Conservation (phyloP, 257 asterid species). For the Cinchona pubescens region DNA sequence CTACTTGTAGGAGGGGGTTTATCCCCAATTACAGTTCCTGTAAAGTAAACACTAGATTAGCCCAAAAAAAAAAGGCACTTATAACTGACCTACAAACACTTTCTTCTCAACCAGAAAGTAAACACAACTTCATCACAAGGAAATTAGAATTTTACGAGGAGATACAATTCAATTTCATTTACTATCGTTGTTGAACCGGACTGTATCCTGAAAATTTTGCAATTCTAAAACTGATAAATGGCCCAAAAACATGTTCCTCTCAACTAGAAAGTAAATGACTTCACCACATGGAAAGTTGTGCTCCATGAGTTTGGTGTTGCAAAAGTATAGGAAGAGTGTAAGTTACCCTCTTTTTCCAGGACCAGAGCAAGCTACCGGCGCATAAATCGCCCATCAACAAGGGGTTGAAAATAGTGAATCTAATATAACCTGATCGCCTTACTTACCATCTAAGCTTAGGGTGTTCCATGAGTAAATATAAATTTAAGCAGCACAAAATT, state of each 20-base stretch:
- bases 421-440: too few species aligned
- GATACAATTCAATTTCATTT: too few species aligned
- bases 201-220: not conserved
- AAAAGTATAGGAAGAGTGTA: too few species aligned
- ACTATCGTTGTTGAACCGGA: not conserved
- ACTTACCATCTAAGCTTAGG: too few species aligned
- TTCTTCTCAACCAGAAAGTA: not conserved
- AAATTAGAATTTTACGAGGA: not conserved
- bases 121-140: not conserved
- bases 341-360: too few species aligned
- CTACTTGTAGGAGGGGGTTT: constrained; percentile 62
- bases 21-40: constrained; percentile 54
- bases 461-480: not conserved
- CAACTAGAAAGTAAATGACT: not conserved
- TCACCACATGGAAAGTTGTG: not conserved
- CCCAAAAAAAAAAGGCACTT: not conserved
- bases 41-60: constrained; percentile 15
- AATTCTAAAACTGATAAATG: not conserved
- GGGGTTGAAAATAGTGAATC: too few species aligned
- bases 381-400: too few species aligned
- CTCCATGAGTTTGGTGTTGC: too few species aligned
- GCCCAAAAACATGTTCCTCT: not conserved
- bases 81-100: not conserved
- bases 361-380: too few species aligned
- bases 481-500: too few species aligned